These are phyloP conservation scores for Ettlia oleoabundans DNA, from an alignment of 139 green algal species.

Conservation along the genomic window DNA sequence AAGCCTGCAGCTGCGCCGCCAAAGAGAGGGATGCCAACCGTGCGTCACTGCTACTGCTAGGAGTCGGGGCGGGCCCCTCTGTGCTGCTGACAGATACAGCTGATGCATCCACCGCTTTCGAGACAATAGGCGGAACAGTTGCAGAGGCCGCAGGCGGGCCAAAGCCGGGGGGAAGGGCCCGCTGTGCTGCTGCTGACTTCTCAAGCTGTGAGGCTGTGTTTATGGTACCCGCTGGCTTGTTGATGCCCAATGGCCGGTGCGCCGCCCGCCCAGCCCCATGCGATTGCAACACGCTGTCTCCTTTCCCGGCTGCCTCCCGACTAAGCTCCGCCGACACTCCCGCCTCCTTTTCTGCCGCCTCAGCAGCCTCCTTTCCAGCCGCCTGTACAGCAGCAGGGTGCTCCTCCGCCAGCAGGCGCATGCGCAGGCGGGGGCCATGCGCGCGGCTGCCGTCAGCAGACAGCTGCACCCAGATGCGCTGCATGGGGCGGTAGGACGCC, in stretches of 20 bases:
- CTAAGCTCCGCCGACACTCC: no score
- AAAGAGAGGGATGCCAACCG: not conserved
- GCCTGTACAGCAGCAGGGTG: slow-evolving; percentile 45
- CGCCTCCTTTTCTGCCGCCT: not conserved
- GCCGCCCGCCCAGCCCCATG: no score
- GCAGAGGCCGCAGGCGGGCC: not conserved
- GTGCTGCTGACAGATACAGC: not conserved
- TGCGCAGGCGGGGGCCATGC: slow-evolving; percentile 57
- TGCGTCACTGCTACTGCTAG: not conserved
- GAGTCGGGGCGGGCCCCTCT: no score
- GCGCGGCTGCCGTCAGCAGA: slow-evolving; percentile 45
- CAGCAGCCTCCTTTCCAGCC: slow-evolving; percentile 3
- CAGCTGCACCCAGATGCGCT: slow-evolving; percentile 59
- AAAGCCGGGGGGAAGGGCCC: not conserved
- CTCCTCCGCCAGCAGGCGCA: slow-evolving; percentile 44
- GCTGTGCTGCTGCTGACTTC: no score
- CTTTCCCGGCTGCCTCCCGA: no score
- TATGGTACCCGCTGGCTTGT: no score
- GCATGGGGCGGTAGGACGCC: slow-evolving; percentile 32
- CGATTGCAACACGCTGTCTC: no score
- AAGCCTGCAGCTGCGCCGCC: not conserved
- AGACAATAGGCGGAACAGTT: not conserved
- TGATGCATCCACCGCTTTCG: not conserved
- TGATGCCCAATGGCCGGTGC: no score
- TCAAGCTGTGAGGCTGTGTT: no score